Evolutionary conservation across 768 basidiomycete species (phyloP).

Genomic region (Kwoniella botswanensis): DNA sequence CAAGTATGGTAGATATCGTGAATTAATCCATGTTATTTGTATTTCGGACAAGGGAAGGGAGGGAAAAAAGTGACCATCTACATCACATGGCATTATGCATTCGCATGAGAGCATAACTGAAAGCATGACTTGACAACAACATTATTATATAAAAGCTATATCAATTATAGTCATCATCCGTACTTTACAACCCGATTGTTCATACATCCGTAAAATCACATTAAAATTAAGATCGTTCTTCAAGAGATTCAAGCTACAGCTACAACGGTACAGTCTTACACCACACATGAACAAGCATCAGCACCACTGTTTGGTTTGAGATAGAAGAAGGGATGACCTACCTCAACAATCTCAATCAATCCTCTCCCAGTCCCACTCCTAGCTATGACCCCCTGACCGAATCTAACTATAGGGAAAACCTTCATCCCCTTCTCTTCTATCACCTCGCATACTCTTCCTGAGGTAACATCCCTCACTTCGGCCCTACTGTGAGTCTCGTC

Average conservation of each 20-base stretch:
- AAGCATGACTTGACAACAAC: no score
- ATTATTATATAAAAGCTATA: no score
- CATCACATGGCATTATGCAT: neutral
- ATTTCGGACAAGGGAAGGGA: neutral
- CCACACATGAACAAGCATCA: neutral
- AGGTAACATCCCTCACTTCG: slow-evolving; percentile 44
- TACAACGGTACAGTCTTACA: neutral
- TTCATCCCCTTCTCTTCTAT: slow-evolving; percentile 42
- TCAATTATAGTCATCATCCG: no score
- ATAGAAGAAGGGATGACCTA: slow-evolving; percentile 5
- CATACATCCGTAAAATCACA: no score
- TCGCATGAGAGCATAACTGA: neutral
- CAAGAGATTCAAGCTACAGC: no score
- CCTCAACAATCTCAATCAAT: slow-evolving; percentile 47
- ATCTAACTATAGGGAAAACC: slow-evolving; percentile 25
- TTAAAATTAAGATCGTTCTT: no score
- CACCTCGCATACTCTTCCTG: slow-evolving; percentile 47
- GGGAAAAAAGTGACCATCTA: neutral
- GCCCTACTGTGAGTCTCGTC: slow-evolving; percentile 39
- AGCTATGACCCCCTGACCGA: slow-evolving; percentile 37
- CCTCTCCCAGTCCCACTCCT: slow-evolving; percentile 27
- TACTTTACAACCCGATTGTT: no score
- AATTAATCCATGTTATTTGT: slow-evolving; percentile 15
- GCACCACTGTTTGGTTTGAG: neutral
- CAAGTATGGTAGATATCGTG: slow-evolving; percentile 69